A percentile compares a stretch with the other conserved stretches of the same genome.
Conservation (phyloP, 169 alveolate species). For the Cryptosporidium parvum region DNA sequence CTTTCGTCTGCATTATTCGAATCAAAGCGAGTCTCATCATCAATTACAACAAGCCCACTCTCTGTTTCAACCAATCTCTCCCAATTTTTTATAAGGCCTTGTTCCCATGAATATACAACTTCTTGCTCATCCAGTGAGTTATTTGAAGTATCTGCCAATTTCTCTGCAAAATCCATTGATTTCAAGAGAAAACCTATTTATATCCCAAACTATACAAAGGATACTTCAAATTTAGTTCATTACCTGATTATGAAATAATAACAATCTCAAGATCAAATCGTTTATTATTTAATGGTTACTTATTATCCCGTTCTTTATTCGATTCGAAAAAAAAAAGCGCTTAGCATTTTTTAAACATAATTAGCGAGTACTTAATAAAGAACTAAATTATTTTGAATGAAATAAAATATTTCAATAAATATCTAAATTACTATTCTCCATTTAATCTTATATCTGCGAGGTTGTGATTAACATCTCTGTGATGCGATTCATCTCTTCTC, state of each 20-base stretch:
- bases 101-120: constrained; percentile 63
- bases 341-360: not conserved
- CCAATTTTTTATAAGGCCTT: constrained; percentile 67
- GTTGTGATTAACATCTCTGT: constrained; percentile 78
- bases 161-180: constrained; percentile 67
- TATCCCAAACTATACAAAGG: not conserved
- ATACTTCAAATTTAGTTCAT: not conserved
- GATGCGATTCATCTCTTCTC: constrained; percentile 85
- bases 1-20: not conserved
- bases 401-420: not conserved
- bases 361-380: not conserved
- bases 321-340: not conserved
- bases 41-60: constrained; percentile 28
- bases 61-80: constrained; percentile 67
- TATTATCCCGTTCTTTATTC: not conserved
- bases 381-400: not conserved
- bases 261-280: not conserved
- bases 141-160: constrained; percentile 26
- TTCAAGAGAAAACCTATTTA: not conserved
- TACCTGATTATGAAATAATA: not conserved
- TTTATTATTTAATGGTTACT: not conserved
- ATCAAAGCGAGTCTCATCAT: constrained; percentile 10
- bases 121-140: constrained; percentile 7
- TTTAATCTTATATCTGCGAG: constrained; percentile 5
- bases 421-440: not conserved